phyloP scores from a whole-genome alignment of 1,284 basidiomycete genomes.

The Cryptococcus sp. region DNA sequence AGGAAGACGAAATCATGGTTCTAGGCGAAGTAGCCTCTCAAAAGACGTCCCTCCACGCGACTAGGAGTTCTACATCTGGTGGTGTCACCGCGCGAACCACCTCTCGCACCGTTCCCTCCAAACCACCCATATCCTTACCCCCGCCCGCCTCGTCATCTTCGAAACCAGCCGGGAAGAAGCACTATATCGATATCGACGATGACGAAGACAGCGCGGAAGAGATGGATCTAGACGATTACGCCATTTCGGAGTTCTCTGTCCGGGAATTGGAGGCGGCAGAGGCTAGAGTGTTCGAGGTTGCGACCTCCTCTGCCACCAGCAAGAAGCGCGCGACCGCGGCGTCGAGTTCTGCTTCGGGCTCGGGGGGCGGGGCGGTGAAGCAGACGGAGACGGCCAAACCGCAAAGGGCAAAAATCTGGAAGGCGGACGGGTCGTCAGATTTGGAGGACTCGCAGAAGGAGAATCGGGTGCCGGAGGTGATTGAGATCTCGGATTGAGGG shows the following conservation, averaged over 20 bases:
- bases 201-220: too few species aligned
- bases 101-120: neutral
- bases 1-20: neutral
- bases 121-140: neutral
- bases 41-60: constrained; percentile 5
- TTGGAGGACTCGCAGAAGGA: constrained; percentile 10
- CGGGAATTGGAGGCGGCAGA: too few species aligned
- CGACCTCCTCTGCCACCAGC: too few species aligned
- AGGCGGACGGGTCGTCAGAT: constrained; percentile 15
- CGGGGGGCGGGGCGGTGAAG: too few species aligned
- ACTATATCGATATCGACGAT: neutral
- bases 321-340: too few species aligned
- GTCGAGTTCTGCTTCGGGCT: too few species aligned
- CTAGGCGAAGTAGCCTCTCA: neutral
- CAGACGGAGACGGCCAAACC: too few species aligned
- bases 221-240: neutral
- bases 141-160: neutral
- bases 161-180: neutral
- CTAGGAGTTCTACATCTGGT: constrained; percentile 3
- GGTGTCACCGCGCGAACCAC: constrained; percentile 25
- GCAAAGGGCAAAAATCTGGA: neutral
- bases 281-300: too few species aligned
- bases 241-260: too few species aligned
- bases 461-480: constrained; percentile 16
- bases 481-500: constrained; percentile 27